Conservation (phyloP, 164 flowering plant genomes). For the Brasenia schreberi region DNA sequence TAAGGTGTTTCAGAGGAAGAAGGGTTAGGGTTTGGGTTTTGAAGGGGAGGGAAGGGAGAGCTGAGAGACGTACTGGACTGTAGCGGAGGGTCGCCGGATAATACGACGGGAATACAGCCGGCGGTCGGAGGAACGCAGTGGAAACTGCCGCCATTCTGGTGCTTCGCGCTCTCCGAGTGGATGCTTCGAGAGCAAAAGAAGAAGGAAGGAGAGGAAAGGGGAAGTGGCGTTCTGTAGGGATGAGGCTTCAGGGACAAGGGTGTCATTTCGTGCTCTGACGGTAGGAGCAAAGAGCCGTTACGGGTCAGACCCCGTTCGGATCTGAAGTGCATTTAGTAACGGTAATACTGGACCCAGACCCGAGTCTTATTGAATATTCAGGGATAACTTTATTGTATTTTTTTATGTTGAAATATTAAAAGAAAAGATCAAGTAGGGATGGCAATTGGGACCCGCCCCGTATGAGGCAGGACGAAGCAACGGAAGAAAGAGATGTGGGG, state of each 20-base stretch:
- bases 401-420: no score
- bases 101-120: background rate
- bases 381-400: no score
- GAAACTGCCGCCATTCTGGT: background rate
- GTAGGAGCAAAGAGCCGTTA: background rate
- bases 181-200: no score
- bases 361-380: no score
- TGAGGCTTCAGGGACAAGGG: background rate
- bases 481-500: no score
- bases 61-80: background rate
- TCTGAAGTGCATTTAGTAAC: background rate
- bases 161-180: background rate
- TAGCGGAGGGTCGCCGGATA: background rate
- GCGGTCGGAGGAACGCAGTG: background rate
- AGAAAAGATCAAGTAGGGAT: no score
- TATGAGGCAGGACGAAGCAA: no score
- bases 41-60: background rate
- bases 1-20: background rate
- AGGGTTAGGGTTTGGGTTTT: background rate
- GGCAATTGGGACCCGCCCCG: no score
- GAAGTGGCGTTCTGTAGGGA: background rate
- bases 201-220: background rate
- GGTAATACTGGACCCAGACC: no score
- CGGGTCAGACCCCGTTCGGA: background rate
- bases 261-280: background rate